Conservation (phyloP, 495 filamentous ascomycete genomes). For the Daldinia vernicosa region DNA sequence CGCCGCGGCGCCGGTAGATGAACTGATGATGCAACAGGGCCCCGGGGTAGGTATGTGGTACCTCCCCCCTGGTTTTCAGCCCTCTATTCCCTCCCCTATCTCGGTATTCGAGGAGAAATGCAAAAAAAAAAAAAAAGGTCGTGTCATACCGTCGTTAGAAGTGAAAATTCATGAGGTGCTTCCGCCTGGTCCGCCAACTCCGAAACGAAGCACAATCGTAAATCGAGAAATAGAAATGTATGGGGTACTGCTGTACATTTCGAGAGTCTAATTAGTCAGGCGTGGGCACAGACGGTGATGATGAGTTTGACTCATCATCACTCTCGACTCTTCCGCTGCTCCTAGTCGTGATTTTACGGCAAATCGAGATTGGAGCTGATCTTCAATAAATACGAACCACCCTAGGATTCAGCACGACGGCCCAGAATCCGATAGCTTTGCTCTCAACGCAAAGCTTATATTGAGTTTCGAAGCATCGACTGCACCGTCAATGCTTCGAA, state of each 20-base stretch:
- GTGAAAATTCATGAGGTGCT: slow-evolving; percentile 11
- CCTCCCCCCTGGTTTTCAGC: slow-evolving; percentile 15
- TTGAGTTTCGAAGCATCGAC: too few species aligned
- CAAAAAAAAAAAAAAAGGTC: slow-evolving; percentile 9
- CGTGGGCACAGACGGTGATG: background rate
- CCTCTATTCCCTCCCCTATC: background rate
- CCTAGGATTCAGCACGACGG: background rate
- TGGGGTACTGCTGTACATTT: background rate
- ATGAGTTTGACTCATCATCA: background rate
- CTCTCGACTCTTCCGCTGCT: background rate
- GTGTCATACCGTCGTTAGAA: slow-evolving; percentile 38
- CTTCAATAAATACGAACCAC: background rate
- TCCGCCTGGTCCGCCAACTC: background rate
- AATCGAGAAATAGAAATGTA: slow-evolving; percentile 11
- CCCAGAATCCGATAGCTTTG: background rate
- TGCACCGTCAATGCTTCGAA: background rate
- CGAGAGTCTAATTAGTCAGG: background rate
- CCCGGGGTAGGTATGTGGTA: background rate
- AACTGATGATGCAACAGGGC: slow-evolving; percentile 30
- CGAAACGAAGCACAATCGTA: slow-evolving; percentile 3
- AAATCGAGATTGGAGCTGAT: background rate
- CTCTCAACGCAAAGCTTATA: too few species aligned
- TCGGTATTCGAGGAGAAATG: background rate
- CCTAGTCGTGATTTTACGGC: background rate
- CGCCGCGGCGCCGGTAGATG: slow-evolving; percentile 32